Percentiles rank a stretch among this genome's conserved stretches.
phyloP scores from a whole-genome alignment of 2,329 filamentous ascomycete genomes.

The Trichoderma oligosporum region DNA sequence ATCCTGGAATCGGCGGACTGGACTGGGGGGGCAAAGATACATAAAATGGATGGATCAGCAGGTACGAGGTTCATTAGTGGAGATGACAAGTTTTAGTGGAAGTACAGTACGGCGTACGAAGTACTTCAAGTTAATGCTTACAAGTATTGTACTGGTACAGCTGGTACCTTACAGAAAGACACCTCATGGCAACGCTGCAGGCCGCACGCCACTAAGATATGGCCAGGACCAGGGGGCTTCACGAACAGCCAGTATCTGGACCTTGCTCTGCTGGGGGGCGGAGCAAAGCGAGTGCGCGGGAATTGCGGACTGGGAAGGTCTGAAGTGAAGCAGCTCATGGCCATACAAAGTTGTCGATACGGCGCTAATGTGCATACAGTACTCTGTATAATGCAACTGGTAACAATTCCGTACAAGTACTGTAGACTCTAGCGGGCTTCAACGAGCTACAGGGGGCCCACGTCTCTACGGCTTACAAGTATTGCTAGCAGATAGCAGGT shows the following conservation, averaged over 20 bases:
- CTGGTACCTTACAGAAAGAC: constrained; percentile 1
- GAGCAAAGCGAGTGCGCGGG: neutral
- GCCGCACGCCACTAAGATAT: constrained; percentile 5
- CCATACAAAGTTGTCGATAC: neutral
- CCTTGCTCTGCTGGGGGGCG: neutral
- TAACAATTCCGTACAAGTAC: too few species aligned
- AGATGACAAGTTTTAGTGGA: neutral
- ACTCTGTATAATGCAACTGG: too few species aligned
- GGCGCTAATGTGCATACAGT: constrained; percentile 11
- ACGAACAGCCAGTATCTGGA: constrained; percentile 1
- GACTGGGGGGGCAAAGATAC: neutral
- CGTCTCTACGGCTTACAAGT: too few species aligned
- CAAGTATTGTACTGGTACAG: neutral
- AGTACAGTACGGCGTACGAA: neutral
- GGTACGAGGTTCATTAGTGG: constrained; percentile 10
- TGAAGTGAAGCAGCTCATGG: neutral
- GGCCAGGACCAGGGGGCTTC: neutral
- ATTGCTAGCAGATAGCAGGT: neutral
- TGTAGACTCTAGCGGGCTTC: constrained; percentile 2
- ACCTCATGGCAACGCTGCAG: constrained; percentile 16
- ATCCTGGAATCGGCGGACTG: constrained; percentile 9
- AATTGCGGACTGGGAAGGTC: neutral
- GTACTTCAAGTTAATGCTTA: neutral
- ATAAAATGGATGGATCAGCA: constrained; percentile 3
- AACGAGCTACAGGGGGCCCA: constrained; percentile 13